Evolutionary conservation across 2,329 filamentous ascomycete genomes (phyloP).

Genomic region (Sporothrix schenckii): DNA sequence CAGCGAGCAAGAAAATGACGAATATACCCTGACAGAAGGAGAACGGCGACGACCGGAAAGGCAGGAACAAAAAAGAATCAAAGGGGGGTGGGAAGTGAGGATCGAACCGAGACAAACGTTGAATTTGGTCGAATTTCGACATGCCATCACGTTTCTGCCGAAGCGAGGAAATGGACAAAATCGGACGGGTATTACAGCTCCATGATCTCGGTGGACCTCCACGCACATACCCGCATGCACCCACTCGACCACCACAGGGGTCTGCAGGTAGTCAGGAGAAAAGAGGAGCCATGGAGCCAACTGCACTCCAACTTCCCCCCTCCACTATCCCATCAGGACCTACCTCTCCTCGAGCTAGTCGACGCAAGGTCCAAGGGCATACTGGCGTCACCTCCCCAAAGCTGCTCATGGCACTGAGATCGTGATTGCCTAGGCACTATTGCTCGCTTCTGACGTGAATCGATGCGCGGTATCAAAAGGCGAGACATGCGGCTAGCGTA

Average conservation of each 20-base stretch:
- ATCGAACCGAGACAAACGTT: slow-evolving; percentile 2
- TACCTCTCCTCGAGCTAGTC: slow-evolving; percentile 15
- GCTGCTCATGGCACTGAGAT: neutral
- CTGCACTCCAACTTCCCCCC: slow-evolving; percentile 6
- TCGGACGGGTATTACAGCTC: neutral
- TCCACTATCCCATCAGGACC: neutral
- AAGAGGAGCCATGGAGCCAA: neutral
- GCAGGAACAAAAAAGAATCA: neutral
- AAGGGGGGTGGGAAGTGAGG: neutral
- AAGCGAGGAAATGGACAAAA: neutral
- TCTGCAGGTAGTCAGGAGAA: slow-evolving; percentile 26
- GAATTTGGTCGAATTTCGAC: neutral
- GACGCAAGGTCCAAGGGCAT: slow-evolving; percentile 17
- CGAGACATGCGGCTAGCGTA: slow-evolving; percentile 23
- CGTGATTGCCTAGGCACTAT: neutral
- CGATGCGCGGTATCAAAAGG: slow-evolving; percentile 1
- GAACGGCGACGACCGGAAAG: neutral
- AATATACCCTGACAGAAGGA: neutral
- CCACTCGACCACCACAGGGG: slow-evolving; percentile 24
- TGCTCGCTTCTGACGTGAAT: neutral
- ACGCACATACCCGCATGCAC: slow-evolving; percentile 16
- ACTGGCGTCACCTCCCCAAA: slow-evolving; percentile 12
- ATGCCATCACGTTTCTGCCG: neutral
- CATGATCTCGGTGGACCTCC: slow-evolving; percentile 14
- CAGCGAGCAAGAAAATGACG: neutral